Conservation (phyloP, 2,329 filamentous ascomycete genomes). For the Neofusicoccum parvum region DNA sequence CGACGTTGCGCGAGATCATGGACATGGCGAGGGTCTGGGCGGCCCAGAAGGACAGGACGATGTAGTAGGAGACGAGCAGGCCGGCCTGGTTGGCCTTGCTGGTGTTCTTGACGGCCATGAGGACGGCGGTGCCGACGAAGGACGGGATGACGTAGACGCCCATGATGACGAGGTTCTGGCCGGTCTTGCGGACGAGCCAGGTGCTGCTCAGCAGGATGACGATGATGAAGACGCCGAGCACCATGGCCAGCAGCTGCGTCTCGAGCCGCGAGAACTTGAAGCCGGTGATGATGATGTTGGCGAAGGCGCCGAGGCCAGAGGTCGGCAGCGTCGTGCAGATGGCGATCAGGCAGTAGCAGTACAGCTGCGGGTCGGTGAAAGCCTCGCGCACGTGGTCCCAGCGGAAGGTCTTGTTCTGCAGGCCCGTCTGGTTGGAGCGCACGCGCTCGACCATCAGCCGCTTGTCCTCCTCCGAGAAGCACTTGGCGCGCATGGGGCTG, state of each 20-base stretch:
- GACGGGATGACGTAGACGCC: slow-evolving; percentile 67
- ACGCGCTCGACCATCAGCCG: slow-evolving; percentile 60
- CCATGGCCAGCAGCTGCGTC: slow-evolving; percentile 75
- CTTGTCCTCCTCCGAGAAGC: slow-evolving; percentile 59
- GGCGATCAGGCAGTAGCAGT: slow-evolving; percentile 65
- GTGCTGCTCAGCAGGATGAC: slow-evolving; percentile 66
- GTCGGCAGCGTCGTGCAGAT: slow-evolving; percentile 75
- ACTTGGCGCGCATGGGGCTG: slow-evolving; percentile 63
- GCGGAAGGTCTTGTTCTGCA: slow-evolving; percentile 50
- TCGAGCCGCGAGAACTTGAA: slow-evolving; percentile 67
- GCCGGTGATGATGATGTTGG: slow-evolving; percentile 71
- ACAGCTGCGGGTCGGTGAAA: slow-evolving; percentile 48
- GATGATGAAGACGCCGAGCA: slow-evolving; percentile 73
- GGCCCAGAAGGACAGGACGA: slow-evolving; percentile 77
- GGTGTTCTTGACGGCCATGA: slow-evolving; percentile 67
- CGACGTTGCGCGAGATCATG: slow-evolving; percentile 69
- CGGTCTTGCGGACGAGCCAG: slow-evolving; percentile 68
- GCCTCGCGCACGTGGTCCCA: slow-evolving; percentile 60
- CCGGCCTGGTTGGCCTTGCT: slow-evolving; percentile 63
- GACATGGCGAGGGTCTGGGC: slow-evolving; percentile 68
- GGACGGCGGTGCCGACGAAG: slow-evolving; percentile 70
- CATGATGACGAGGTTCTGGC: slow-evolving; percentile 72
- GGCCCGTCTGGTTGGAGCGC: slow-evolving; percentile 46
- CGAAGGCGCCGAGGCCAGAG: slow-evolving; percentile 71
- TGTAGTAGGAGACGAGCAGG: slow-evolving; percentile 73